These are phyloP conservation scores for Lactarius trivialis DNA, from an alignment of 768 basidiomycete genomes.

Conservation along the genomic window DNA sequence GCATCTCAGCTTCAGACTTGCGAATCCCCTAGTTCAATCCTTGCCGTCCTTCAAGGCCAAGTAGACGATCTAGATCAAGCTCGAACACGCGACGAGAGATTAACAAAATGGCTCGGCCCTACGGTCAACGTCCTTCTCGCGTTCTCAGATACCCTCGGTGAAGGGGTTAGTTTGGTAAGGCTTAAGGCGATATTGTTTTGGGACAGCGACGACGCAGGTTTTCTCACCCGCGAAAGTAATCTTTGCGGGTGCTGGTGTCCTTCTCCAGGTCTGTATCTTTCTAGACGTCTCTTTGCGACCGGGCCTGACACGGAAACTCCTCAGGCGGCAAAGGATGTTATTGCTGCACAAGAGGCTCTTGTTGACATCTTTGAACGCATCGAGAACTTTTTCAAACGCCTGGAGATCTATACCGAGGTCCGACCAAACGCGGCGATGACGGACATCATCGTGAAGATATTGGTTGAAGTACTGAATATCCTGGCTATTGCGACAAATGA, in stretches of 20 bases:
- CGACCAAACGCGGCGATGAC: background rate
- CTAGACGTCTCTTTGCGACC: background rate
- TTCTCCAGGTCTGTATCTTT: background rate
- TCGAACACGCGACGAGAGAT: background rate
- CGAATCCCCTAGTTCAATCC: background rate
- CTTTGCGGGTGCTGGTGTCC: background rate
- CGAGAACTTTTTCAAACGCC: background rate
- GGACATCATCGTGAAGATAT: background rate
- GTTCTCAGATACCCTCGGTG: background rate
- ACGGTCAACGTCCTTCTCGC: background rate
- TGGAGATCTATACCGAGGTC: background rate
- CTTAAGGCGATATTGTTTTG: background rate
- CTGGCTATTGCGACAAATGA: background rate
- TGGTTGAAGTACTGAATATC: slow-evolving; percentile 1
- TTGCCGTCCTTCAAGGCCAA: background rate
- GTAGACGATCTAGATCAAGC: background rate
- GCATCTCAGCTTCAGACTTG: background rate
- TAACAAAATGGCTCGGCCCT: background rate
- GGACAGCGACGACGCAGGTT: background rate
- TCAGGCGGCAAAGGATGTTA: background rate
- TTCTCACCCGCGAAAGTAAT: background rate
- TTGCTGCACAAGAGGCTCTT: background rate
- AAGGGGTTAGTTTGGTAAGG: background rate
- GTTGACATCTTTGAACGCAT: background rate
- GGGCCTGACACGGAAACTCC: too few relatives aligned